phyloP scores from a whole-genome alignment of 345 rosid genomes.

The Pistacia vera region DNA sequence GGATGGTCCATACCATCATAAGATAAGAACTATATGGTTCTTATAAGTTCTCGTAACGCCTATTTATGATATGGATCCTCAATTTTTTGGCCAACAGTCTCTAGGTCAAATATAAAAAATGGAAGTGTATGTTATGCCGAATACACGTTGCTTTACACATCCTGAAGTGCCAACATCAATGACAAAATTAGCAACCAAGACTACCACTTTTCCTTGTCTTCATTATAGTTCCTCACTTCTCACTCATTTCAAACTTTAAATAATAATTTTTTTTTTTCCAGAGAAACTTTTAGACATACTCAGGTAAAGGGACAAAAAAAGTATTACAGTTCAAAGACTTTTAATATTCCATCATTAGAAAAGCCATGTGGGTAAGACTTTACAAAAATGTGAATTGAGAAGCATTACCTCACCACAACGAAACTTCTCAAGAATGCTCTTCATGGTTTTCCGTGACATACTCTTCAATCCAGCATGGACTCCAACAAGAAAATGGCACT shows the following conservation, averaged over 20 bases:
- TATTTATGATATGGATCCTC: neutral
- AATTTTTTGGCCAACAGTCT: neutral
- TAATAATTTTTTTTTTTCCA: neutral
- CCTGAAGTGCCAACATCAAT: neutral
- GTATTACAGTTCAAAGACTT: conserved; percentile 3
- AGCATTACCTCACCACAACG: conserved; percentile 71
- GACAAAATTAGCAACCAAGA: neutral
- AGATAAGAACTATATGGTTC: neutral
- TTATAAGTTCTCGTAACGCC: neutral
- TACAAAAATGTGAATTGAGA: neutral
- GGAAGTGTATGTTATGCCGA: neutral
- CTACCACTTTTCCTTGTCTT: neutral
- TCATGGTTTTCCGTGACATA: conserved; percentile 74
- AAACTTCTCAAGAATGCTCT: conserved; percentile 71
- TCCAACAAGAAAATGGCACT: conserved; percentile 86
- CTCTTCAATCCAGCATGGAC: conserved; percentile 78
- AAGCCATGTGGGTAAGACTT: conserved; percentile 7
- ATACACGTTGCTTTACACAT: neutral
- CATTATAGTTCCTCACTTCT: too few relatives aligned
- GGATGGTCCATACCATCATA: neutral
- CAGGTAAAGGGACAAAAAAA: neutral
- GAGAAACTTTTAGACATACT: neutral
- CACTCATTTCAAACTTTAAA: too few relatives aligned
- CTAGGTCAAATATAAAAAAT: neutral
- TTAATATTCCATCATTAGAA: neutral